Base-by-base conservation (phyloP, 1,139 yeast genomes). In the Nakaseomyces kungkrabaensis region DNA sequence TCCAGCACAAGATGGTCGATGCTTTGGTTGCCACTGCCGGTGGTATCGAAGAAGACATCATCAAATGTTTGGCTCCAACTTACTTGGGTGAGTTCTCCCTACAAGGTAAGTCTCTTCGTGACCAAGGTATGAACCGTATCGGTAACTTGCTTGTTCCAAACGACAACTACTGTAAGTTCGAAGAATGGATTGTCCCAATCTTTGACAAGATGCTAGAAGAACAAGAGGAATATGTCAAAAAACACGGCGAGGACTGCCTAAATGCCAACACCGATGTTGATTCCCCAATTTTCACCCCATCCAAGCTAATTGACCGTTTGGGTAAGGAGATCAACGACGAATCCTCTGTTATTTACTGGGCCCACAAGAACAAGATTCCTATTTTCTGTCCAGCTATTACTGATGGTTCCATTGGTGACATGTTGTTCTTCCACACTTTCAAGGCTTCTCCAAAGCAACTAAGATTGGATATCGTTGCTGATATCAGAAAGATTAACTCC, bases 321-420 rank as follows among this genome's bases (percentile, higher is more conserved):
- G 99, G 99, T 56, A 84, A 88, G 66, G 98, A 92, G 69, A 92
- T 92, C 67, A 78, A 92, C 66, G 90, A 92, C 67, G 97, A 92
- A 67, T 75, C 83, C 44, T 85, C 96, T n/a, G 97, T 92, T 6
- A 75, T 89, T 48, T 92, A 92, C 71, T 94, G 98, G 98, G 96
- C 96, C 38, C 95, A 90, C 72, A 92, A 90, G 72, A 92, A 92
- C 73, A 71, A 89, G 61, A 94, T 92, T 54, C 99, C 99, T 10
- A 80, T 92, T 40, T 92, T 92, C 70, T 92, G 97, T 69, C 99
- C 99, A 26, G 95, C 97, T 4, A 73, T 92, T 54, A 92, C 99
- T 4, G 99, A 92, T 70, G 99, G 99, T 13, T 88, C 97, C 45
- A 84, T 92, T 61, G 99, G 99, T 55, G 99, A 92, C 67, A 92